phyloP scores from a whole-genome alignment of 257 asterid species.

The Rhazya stricta region DNA sequence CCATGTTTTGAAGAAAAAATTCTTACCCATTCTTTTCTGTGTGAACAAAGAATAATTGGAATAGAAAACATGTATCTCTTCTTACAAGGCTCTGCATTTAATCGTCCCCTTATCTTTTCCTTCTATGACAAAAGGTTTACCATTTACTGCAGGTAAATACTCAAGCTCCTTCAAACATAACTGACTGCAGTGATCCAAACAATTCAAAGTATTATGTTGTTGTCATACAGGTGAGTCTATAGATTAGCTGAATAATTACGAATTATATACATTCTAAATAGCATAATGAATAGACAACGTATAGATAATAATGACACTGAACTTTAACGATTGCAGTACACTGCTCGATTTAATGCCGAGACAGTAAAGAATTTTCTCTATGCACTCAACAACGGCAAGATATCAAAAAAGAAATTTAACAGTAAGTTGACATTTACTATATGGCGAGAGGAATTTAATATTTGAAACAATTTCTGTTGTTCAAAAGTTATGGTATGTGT shows the following conservation, averaged over 20 bases:
- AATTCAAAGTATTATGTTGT: constrained; percentile 83
- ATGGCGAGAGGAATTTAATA: background rate
- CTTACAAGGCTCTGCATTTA: too few species aligned
- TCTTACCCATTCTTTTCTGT: background rate
- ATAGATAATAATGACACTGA: constrained; percentile 2
- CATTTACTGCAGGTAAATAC: constrained; percentile 62
- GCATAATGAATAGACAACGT: background rate
- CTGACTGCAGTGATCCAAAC: constrained; percentile 74
- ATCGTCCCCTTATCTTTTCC: too few species aligned
- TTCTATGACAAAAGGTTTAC: constrained; percentile 7
- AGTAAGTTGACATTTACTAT: constrained; percentile 40
- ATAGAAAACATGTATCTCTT: background rate
- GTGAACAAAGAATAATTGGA: background rate
- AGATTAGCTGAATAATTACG: background rate
- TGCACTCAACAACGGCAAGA: constrained; percentile 68
- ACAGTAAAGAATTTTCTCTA: constrained; percentile 73
- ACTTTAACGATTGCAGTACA: constrained; percentile 46
- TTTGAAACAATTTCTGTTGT: background rate
- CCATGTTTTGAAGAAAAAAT: background rate
- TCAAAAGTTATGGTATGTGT: background rate
- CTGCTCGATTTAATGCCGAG: constrained; percentile 90
- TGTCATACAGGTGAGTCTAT: constrained; percentile 64
- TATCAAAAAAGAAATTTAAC: constrained; percentile 82
- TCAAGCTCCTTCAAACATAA: constrained; percentile 69
- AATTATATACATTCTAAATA: background rate